Percentiles rank a stretch among this genome's conserved stretches.
Conservation (phyloP, 495 filamentous ascomycete genomes). For the Pseudevernia furfuracea region DNA sequence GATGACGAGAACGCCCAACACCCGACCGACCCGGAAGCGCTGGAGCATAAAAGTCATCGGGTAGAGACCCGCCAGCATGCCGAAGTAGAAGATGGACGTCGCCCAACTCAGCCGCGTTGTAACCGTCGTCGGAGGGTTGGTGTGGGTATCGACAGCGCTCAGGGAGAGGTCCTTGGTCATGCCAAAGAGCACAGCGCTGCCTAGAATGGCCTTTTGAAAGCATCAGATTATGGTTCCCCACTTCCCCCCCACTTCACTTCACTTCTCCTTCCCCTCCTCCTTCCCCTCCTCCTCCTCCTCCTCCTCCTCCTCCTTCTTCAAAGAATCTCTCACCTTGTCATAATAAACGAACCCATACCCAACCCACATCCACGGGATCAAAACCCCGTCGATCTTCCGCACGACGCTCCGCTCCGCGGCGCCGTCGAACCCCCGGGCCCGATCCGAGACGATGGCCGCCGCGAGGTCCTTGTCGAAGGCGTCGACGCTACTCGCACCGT, state of each 20-base stretch:
- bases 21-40: slow-evolving; percentile 52
- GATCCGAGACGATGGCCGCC: slow-evolving; percentile 44
- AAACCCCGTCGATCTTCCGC: slow-evolving; percentile 61
- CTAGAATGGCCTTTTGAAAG: slow-evolving; percentile 53
- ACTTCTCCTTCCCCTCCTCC: not conserved
- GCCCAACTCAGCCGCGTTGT: slow-evolving; percentile 65
- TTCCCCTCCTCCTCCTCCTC: too few relatives aligned
- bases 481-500: slow-evolving; percentile 4
- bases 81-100: slow-evolving; percentile 73
- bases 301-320: not conserved
- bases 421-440: slow-evolving; percentile 46
- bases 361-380: slow-evolving; percentile 65
- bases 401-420: slow-evolving; percentile 47
- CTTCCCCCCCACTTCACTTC: too few relatives aligned
- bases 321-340: slow-evolving; percentile 56
- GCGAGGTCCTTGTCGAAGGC: slow-evolving; percentile 40
- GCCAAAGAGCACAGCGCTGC: slow-evolving; percentile 63
- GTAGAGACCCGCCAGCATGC: slow-evolving; percentile 65
- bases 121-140: slow-evolving; percentile 47
- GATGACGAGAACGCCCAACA: slow-evolving; percentile 56
- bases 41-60: slow-evolving; percentile 64
- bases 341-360: slow-evolving; percentile 71
- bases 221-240: slow-evolving; percentile 5
- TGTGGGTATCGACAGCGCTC: slow-evolving; percentile 43
- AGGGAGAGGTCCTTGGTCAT: slow-evolving; percentile 64